Percentiles rank a stretch among this genome's conserved stretches.
phyloP scores from a whole-genome alignment of 164 flowering plant species.

The Liriodendron chinense region DNA sequence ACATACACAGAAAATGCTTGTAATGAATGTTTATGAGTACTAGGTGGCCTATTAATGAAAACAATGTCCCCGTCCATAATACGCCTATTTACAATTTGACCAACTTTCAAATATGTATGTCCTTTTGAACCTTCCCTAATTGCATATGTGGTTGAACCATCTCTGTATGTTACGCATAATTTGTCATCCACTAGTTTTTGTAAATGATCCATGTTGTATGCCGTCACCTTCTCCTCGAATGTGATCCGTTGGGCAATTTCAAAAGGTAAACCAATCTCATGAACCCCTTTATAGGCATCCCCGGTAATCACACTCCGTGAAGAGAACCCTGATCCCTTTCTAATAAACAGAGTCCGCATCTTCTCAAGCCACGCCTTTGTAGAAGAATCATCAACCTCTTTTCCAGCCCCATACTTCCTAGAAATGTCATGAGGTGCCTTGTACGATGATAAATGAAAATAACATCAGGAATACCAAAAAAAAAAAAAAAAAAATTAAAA shows the following conservation, averaged over 20 bases:
- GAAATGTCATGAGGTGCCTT: slow-evolving; percentile 60
- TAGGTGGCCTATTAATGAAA: slow-evolving; percentile 90
- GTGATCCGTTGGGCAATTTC: slow-evolving; percentile 89
- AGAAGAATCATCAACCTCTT: slow-evolving; percentile 43
- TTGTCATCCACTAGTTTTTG: slow-evolving; percentile 75
- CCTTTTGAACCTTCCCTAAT: slow-evolving; percentile 83
- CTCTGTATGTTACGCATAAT: slow-evolving; percentile 68
- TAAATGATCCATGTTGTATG: slow-evolving; percentile 49
- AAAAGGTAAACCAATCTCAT: slow-evolving; percentile 77
- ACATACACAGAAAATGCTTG: slow-evolving; percentile 83
- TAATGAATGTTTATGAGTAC: slow-evolving; percentile 92
- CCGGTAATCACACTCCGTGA: slow-evolving; percentile 95
- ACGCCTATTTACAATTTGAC: slow-evolving; percentile 74
- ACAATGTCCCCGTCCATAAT: slow-evolving; percentile 95
- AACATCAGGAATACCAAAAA: slow-evolving; percentile 1
- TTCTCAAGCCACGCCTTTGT: slow-evolving; percentile 93
- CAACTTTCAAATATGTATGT: slow-evolving; percentile 61
- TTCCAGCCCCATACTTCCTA: slow-evolving; percentile 40
- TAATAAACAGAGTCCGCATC: slow-evolving; percentile 78
- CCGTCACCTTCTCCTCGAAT: slow-evolving; percentile 81
- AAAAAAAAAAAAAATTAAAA: neutral
- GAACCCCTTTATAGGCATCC: slow-evolving; percentile 64
- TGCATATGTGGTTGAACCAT: slow-evolving; percentile 66
- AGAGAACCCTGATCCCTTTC: slow-evolving; percentile 91
- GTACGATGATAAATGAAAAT: neutral